Conservation (phyloP, 805 yeast species). For the Starmerella sp. region DNA sequence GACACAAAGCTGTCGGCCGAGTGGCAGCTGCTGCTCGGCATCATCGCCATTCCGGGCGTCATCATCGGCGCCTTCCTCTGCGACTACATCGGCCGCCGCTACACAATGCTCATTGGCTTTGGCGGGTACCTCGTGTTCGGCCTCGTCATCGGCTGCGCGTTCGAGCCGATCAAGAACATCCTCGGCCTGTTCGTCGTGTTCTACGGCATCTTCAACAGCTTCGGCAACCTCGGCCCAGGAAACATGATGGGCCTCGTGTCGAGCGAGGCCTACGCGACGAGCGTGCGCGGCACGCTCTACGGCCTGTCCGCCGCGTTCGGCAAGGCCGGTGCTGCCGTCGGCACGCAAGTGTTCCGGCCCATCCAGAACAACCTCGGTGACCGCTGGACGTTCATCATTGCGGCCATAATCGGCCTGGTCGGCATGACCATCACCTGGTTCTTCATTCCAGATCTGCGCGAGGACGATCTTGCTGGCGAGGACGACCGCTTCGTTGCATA, state of each 20-base stretch:
- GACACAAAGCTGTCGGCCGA: conserved; percentile 49
- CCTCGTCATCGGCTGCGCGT: conserved; percentile 36
- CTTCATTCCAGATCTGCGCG: conserved; percentile 57
- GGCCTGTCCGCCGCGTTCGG: conserved; percentile 73
- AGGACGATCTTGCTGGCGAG: conserved; percentile 56
- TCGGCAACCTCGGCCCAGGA: conserved; percentile 73
- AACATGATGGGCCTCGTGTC: conserved; percentile 57
- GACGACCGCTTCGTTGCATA: conserved; percentile 53
- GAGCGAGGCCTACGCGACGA: conserved; percentile 63
- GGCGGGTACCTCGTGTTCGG: conserved; percentile 54
- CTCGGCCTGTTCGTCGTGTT: conserved; percentile 55
- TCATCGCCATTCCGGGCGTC: conserved; percentile 63
- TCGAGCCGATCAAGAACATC: conserved; percentile 44
- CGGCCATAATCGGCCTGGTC: conserved; percentile 57
- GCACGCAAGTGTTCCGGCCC: conserved; percentile 61
- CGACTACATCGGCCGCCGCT: conserved; percentile 54
- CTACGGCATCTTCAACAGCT: conserved; percentile 59
- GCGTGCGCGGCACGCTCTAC: conserved; percentile 64
- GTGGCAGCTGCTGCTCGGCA: conserved; percentile 58
- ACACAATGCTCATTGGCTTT: conserved; percentile 62
- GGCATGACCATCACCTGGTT: conserved; percentile 52
- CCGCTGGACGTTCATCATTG: conserved; percentile 67
- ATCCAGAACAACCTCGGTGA: conserved; percentile 54
- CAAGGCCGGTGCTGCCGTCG: conserved; percentile 76
- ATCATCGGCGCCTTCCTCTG: conserved; percentile 55